phyloP scores from a whole-genome alignment of 257 asterid species.

The Handroanthus guayacan region DNA sequence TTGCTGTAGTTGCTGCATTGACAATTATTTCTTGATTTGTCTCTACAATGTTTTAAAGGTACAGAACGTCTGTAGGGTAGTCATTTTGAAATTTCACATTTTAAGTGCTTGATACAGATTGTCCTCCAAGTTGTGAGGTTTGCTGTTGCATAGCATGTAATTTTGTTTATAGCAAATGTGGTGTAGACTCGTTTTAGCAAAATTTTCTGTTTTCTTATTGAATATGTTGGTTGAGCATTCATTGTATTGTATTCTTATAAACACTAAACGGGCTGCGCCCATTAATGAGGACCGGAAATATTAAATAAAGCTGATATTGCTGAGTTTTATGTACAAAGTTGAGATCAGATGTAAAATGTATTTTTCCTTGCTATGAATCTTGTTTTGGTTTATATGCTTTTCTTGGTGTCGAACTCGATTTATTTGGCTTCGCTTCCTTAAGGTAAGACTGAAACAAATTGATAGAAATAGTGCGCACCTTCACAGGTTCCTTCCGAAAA shows the following conservation, averaged over 20 bases:
- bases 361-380: not conserved
- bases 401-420: no score
- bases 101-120: slow-evolving; percentile 39
- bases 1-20: slow-evolving; percentile 59
- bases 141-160: slow-evolving; percentile 43
- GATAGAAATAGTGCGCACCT: no score
- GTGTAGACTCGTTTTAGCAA: slow-evolving; percentile 34
- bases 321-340: slow-evolving; percentile 8
- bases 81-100: slow-evolving; percentile 28
- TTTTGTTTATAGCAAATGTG: slow-evolving; percentile 50
- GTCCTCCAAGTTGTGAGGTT: slow-evolving; percentile 37
- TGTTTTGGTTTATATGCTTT: no score
- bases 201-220: not conserved
- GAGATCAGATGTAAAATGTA: not conserved
- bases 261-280: slow-evolving; percentile 35
- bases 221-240: slow-evolving; percentile 41
- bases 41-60: slow-evolving; percentile 35
- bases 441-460: no score
- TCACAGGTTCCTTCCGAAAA: not conserved
- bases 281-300: slow-evolving; percentile 35
- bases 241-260: slow-evolving; percentile 47
- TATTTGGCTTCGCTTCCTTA: no score
- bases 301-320: slow-evolving; percentile 34
- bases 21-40: not conserved
- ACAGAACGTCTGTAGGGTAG: slow-evolving; percentile 28